Conservation (phyloP, 345 rosid species). For the Camelina laxa region DNA sequence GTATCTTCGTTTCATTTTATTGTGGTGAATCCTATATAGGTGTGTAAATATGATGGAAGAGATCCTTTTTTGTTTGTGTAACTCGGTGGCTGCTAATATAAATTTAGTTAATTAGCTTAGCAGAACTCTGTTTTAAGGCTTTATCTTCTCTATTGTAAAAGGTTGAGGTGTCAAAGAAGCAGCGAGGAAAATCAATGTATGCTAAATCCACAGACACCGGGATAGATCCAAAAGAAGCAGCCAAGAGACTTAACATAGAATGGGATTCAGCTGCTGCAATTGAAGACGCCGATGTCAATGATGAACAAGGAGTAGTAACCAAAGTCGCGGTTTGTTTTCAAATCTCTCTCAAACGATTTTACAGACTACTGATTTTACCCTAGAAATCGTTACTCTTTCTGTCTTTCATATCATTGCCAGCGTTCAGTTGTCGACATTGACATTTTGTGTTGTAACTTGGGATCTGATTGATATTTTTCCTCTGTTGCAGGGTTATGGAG, state of each 20-base stretch:
- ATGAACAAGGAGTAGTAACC: constrained; percentile 73
- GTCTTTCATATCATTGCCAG: neutral
- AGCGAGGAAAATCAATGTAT: constrained; percentile 71
- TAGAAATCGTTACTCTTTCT: neutral
- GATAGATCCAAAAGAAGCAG: constrained; percentile 73
- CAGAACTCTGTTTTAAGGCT: constrained; percentile 20
- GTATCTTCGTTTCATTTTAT: constrained; percentile 1
- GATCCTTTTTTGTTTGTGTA: constrained; percentile 2
- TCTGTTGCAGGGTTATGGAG: constrained; percentile 88
- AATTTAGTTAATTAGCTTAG: constrained; percentile 1
- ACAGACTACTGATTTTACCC: neutral
- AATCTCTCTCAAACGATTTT: constrained; percentile 18
- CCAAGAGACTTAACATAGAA: constrained; percentile 85
- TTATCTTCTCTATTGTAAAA: constrained; percentile 42
- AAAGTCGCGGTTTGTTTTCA: constrained; percentile 70
- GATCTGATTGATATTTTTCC: constrained; percentile 5
- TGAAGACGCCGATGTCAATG: constrained; percentile 56
- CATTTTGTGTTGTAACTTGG: neutral
- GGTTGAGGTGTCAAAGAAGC: constrained; percentile 68
- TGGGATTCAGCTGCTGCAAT: constrained; percentile 98
- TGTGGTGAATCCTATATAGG: neutral
- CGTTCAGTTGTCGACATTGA: constrained; percentile 2
- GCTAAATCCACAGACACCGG: constrained; percentile 93
- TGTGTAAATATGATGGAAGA: neutral
- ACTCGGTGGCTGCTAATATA: neutral